Conservation (phyloP, 371 early-diverging fungal genomes). For the Mortierella sp. region DNA sequence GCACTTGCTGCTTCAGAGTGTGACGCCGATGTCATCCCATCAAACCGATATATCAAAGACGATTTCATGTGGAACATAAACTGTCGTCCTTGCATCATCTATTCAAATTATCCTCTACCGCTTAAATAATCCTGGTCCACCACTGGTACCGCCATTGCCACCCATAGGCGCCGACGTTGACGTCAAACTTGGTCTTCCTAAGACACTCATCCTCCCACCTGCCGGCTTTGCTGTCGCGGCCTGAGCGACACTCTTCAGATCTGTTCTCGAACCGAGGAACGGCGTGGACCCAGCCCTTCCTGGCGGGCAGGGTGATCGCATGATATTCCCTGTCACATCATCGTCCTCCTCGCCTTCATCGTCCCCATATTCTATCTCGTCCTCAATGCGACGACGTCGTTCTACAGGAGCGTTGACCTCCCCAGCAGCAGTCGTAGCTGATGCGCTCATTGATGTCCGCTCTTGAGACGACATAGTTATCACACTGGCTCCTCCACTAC, state of each 20-base stretch:
- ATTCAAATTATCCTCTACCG: no score
- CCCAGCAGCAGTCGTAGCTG: background rate
- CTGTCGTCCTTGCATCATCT: no score
- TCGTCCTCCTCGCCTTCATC: conserved; percentile 19
- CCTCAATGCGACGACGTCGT: background rate
- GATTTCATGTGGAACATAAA: no score
- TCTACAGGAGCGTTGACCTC: background rate
- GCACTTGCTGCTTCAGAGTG: no score
- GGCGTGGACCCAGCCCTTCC: conserved; percentile 8
- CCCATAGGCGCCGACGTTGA: background rate
- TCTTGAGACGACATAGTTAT: background rate
- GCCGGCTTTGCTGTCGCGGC: conserved; percentile 6
- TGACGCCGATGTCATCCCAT: no score
- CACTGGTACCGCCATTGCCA: no score
- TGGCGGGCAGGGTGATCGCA: conserved; percentile 47
- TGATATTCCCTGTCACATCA: conserved; percentile 17
- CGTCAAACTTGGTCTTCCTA: background rate
- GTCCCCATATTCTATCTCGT: background rate
- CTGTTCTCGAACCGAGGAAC: conserved; percentile 22
- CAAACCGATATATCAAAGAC: no score
- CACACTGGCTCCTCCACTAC: background rate
- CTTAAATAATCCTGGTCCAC: no score
- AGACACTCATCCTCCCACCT: no score
- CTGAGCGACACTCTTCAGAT: conserved; percentile 24
- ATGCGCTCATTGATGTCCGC: background rate